Evolutionary conservation across 805 yeast species (phyloP), one percentile per base, ranked within the genome.

Genomic region (Suhomyces xylopsoci): DNA sequence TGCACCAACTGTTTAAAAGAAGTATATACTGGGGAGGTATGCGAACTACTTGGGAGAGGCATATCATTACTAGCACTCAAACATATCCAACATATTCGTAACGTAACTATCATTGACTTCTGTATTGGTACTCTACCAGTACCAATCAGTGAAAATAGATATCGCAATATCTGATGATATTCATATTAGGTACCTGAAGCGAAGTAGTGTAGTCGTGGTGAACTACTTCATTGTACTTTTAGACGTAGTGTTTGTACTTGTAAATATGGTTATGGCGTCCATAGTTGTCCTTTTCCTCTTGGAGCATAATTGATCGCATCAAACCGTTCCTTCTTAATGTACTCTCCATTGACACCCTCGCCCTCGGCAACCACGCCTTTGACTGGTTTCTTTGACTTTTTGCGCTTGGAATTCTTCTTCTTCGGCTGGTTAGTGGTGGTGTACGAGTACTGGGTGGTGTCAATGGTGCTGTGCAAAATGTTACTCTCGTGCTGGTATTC

Each of bases 281-380:
- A 84, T 54, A 84, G 69, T 52, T 80, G 69, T 7, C 90, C 90
- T 5, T 67, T 59, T 5, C 85, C 87, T 67, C 88, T 76, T 45
- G 85, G 80, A 3, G 87, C 88, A 67, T 75, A 85, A 30, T 79
- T 75, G 17, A 81, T 76, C 3, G 73, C 68, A 48, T 76, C 76
- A 56, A 74, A 81, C 19, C 70, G 65, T 51, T 83, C 81, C 54
- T 67, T 70, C 54, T 72, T 68, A 45, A 75, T 65, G 45, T 58
- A 52, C 24, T 67, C 67, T 22, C 76, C 77, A 40, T 55, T 55
- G 41, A 49, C 45, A 7, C 58, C 60, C 7, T 53, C 50, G 9
- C 45, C 44, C 22, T 48, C 49, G 5, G 52, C 48, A 6, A 55
- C 57, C 3, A 55, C 57, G 1, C 61, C 64, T 5, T 55, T 51